phyloP scores from a whole-genome alignment of 441 rosid species.

The Omphalea diandra region DNA sequence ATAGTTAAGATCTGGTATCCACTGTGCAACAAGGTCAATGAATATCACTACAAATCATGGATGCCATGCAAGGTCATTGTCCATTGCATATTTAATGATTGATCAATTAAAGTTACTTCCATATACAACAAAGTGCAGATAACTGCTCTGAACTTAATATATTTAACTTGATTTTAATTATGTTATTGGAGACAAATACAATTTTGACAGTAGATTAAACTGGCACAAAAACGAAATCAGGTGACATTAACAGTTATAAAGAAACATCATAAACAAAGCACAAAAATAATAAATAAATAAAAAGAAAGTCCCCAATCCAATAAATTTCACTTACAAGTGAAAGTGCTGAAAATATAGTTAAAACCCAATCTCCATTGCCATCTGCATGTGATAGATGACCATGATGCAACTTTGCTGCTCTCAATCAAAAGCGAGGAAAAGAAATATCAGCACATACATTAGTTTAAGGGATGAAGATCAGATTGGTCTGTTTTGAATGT shows the following conservation, averaged over 20 bases:
- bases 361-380: conserved; percentile 99
- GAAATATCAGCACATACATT: background rate
- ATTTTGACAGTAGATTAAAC: background rate
- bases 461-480: background rate
- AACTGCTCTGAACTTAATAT: too few species aligned
- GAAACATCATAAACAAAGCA: background rate
- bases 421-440: conserved; percentile 16
- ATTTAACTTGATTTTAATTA: background rate
- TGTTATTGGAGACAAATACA: background rate
- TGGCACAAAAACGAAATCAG: background rate
- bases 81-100: background rate
- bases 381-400: conserved; percentile 90
- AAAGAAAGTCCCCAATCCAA: conserved; percentile 7
- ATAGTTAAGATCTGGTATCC: background rate
- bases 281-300: background rate
- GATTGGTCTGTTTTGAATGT: background rate
- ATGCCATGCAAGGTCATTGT: background rate
- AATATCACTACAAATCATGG: background rate
- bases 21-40: background rate
- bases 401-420: conserved; percentile 87
- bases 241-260: too few species aligned
- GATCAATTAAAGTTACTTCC: background rate
- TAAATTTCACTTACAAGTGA: conserved; percentile 69
- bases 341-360: conserved; percentile 83
- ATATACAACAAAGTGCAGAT: background rate